Percentiles rank a stretch among this genome's conserved stretches.
Conservation (phyloP, 2,329 filamentous ascomycete species). For the Scopulariopsis brevicaulis region DNA sequence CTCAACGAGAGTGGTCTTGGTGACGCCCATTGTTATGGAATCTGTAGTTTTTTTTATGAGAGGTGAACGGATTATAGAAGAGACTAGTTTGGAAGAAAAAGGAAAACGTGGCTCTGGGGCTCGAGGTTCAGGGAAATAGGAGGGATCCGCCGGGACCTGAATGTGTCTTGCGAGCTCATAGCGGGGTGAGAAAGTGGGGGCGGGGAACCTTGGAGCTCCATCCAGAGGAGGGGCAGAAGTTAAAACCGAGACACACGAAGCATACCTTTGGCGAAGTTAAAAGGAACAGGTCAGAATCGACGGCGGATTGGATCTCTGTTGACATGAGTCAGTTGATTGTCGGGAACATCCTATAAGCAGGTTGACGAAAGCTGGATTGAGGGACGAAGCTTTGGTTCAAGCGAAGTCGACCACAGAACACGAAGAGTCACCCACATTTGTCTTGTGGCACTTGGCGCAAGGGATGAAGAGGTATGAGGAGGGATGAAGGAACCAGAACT, state of each 20-base stretch:
- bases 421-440: background rate
- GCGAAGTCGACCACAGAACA: background rate
- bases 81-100: background rate
- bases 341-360: background rate
- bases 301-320: background rate
- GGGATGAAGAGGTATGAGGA: background rate
- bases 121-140: background rate
- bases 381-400: background rate
- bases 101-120: background rate
- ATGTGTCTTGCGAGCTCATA: background rate
- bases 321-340: background rate
- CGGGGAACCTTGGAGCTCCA: background rate
- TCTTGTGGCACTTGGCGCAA: background rate
- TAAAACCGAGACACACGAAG: background rate
- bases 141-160: background rate
- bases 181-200: background rate
- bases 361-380: background rate
- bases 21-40: conserved; percentile 53
- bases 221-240: background rate
- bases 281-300: background rate
- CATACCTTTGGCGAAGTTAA: background rate
- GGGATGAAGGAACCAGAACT: background rate
- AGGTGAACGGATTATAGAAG: background rate
- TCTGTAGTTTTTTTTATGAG: background rate
- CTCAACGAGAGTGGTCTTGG: conserved; percentile 48